Evolutionary conservation across 768 basidiomycete genomes (phyloP), one percentile per base, ranked within the genome.

Genomic region (Amanita brunnescens): DNA sequence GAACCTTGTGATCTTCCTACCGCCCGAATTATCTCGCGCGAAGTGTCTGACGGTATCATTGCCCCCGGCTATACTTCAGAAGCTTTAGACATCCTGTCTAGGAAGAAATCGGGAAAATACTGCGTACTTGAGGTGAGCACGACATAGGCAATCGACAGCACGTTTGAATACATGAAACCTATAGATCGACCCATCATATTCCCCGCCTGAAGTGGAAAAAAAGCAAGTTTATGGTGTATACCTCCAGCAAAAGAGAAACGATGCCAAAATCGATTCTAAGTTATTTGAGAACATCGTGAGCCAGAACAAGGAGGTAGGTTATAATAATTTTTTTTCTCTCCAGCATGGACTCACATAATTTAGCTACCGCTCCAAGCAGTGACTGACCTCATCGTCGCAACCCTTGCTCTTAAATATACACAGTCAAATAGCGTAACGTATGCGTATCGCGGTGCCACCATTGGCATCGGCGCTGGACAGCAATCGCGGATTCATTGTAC

Each of bases 401-500:
- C 96, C 9, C 83, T 97, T 20, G 87, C 95, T 1, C 78, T 98
- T 60, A 99, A 98, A 67, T 99, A 98, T 76, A 99, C 96, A 1
- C 96, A 98, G 66, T 99, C 96, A 45, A 98, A 99, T 77, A 94
- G 91, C 55, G 96, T 99, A 47, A 87, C 95, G 26, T 99, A 96
- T 63, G 91, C 94, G 1, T 85, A 82, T 60, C 85, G 82, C 61
- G 96, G 96, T 10, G 83, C 93, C 12, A 87, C 95, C 64, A 79
- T 99, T 59, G 96, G 95, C 42, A 85, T 97, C 42, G 96, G 96
- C 30, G 96, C 96, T 0, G 96, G 95, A 10, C 96, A 98, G 63
- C 96, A 98, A 65, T 98, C 95, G 4, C 89, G 96, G 35, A 99
- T 99, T 63, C 96, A 99, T 74, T 99, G 96, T 72, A 99, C 96